These are phyloP conservation scores for Neodidymelliopsis sp. DNA, from an alignment of 2,329 filamentous ascomycete genomes.

Conservation along the genomic window DNA sequence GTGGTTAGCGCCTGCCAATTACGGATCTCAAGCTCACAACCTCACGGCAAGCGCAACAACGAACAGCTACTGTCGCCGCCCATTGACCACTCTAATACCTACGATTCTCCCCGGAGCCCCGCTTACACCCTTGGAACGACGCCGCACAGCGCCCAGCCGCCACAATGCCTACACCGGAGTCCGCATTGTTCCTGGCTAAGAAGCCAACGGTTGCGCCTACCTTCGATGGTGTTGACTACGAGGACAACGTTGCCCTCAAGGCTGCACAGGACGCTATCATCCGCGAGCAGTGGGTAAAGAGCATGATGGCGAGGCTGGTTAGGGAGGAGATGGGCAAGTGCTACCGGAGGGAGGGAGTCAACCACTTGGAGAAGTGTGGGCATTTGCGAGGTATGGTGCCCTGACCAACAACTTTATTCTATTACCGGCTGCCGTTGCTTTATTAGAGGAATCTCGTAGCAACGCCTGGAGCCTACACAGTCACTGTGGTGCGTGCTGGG, in stretches of 20 bases:
- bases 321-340: slow-evolving; percentile 85
- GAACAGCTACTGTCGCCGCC: slow-evolving; percentile 16
- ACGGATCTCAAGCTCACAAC: slow-evolving; percentile 21
- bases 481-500: no score
- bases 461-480: background rate
- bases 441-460: no score
- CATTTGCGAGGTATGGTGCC: slow-evolving; percentile 73
- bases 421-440: background rate
- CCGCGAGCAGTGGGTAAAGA: slow-evolving; percentile 86
- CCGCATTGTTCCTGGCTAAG: slow-evolving; percentile 79
- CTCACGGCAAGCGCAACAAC: slow-evolving; percentile 18
- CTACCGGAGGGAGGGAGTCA: slow-evolving; percentile 83
- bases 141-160: slow-evolving; percentile 18
- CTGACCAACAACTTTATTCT: slow-evolving; percentile 20
- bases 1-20: no score
- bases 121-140: background rate
- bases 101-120: slow-evolving; percentile 7
- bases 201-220: slow-evolving; percentile 83
- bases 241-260: slow-evolving; percentile 82
- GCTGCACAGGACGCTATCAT: slow-evolving; percentile 83
- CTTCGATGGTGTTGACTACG: slow-evolving; percentile 87
- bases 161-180: slow-evolving; percentile 83
- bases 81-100: slow-evolving; percentile 21
- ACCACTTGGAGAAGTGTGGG: slow-evolving; percentile 88
- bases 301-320: slow-evolving; percentile 87